These are phyloP conservation scores for Fusarium globosum DNA, from an alignment of 2,329 filamentous ascomycete species.

Conservation along the genomic window DNA sequence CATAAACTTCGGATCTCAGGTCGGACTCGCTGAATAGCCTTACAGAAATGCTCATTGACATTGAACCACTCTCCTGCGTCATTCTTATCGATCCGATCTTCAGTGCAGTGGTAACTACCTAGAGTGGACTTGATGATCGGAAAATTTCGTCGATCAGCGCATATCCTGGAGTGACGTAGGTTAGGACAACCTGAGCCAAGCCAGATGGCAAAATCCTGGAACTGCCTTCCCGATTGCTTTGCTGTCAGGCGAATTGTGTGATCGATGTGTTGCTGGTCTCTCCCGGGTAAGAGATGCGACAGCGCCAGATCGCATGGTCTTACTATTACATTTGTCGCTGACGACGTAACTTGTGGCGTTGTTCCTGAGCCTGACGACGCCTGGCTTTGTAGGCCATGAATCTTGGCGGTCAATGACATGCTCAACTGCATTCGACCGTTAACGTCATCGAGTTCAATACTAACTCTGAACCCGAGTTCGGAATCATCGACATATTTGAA, in stretches of 20 bases:
- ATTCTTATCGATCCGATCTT: conserved; percentile 12
- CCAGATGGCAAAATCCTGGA: conserved; percentile 10
- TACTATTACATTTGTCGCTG: neutral
- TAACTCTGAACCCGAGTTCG: neutral
- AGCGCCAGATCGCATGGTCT: conserved; percentile 16
- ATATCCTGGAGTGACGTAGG: conserved; percentile 31
- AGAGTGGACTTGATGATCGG: conserved; percentile 1
- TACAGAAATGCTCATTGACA: neutral
- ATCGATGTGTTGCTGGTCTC: conserved; percentile 21
- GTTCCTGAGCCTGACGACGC: neutral
- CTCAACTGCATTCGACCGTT: neutral
- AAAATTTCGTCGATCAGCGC: conserved; percentile 17
- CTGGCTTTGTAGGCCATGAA: neutral
- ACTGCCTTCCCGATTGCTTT: conserved; percentile 9
- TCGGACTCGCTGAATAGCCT: neutral
- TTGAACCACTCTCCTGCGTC: conserved; percentile 5
- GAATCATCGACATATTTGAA: neutral
- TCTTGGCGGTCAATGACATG: conserved; percentile 12
- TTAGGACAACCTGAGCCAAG: conserved; percentile 6
- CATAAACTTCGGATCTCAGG: neutral
- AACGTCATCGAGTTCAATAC: conserved; percentile 22
- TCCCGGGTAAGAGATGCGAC: conserved; percentile 9
- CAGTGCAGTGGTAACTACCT: neutral
- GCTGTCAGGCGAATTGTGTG: conserved; percentile 8
- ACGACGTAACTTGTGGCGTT: conserved; percentile 24